Evolutionary conservation across 495 filamentous ascomycete genomes (phyloP).

Genomic region (Trichoderma asperelloides): DNA sequence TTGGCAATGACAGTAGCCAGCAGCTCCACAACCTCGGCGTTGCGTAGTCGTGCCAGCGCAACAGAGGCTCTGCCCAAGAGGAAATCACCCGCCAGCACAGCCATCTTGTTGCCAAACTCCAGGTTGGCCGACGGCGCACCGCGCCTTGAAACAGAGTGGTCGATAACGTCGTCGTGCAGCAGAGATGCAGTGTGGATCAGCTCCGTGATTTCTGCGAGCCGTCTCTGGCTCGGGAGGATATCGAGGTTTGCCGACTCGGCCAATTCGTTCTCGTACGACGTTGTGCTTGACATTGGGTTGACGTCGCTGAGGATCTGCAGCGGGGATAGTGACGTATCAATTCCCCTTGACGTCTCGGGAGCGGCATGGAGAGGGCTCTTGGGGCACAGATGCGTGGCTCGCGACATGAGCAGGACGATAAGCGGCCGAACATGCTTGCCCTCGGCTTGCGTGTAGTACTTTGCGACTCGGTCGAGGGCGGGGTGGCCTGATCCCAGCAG

Average conservation of each 20-base stretch:
- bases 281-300: slow-evolving; percentile 55
- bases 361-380: slow-evolving; percentile 42
- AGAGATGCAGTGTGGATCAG: slow-evolving; percentile 94
- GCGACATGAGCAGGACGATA: slow-evolving; percentile 90
- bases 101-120: slow-evolving; percentile 98
- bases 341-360: slow-evolving; percentile 32
- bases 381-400: slow-evolving; percentile 74
- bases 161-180: slow-evolving; percentile 96
- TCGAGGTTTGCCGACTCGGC: slow-evolving; percentile 48
- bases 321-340: slow-evolving; percentile 73
- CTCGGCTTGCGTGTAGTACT: slow-evolving; percentile 96
- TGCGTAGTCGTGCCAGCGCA: slow-evolving; percentile 77
- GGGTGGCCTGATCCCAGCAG: slow-evolving; percentile 88
- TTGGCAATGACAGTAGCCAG: slow-evolving; percentile 95
- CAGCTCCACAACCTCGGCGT: slow-evolving; percentile 90
- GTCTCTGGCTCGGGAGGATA: slow-evolving; percentile 84
- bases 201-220: slow-evolving; percentile 93
- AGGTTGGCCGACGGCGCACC: slow-evolving; percentile 81
- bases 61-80: slow-evolving; percentile 88
- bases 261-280: slow-evolving; percentile 40
- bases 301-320: slow-evolving; percentile 65
- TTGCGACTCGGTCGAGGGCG: slow-evolving; percentile 85
- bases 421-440: slow-evolving; percentile 94
- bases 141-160: slow-evolving; percentile 75
- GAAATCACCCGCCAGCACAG: slow-evolving; percentile 92